phyloP scores from a whole-genome alignment of 1,284 basidiomycete species.

The Boletus smithii region DNA sequence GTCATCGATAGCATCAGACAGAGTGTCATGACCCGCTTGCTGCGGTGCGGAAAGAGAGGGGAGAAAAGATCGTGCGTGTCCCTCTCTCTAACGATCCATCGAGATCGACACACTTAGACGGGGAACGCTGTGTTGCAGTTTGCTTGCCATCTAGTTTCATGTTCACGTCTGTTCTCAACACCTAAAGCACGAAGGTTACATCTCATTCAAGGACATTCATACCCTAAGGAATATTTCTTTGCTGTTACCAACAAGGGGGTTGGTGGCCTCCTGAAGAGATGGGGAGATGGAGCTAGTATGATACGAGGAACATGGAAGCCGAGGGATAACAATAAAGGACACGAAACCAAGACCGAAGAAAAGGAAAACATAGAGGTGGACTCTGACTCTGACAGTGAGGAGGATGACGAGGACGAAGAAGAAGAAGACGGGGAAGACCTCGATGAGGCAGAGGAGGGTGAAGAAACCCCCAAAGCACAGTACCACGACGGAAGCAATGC shows the following conservation, averaged over 20 bases:
- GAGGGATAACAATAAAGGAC: conserved; percentile 28
- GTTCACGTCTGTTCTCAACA: conserved; percentile 61
- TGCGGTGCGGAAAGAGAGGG: conserved; percentile 68
- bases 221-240: conserved; percentile 86
- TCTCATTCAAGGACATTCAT: conserved; percentile 77
- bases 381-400: conserved; percentile 29
- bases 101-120: conserved; percentile 1
- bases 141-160: conserved; percentile 71
- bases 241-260: conserved; percentile 86
- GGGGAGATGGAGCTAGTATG: conserved; percentile 79
- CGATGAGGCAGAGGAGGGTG: conserved; percentile 25
- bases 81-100: conserved; percentile 2
- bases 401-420: conserved; percentile 24
- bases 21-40: conserved; percentile 86
- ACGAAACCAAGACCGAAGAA: conserved; percentile 10
- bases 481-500: conserved; percentile 14
- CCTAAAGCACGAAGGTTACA: conserved; percentile 80
- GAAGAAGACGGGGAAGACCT: conserved; percentile 27
- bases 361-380: conserved; percentile 29
- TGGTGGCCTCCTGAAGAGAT: conserved; percentile 66
- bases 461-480: conserved; percentile 29
- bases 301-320: conserved; percentile 68
- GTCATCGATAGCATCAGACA: conserved; percentile 63
- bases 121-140: conserved; percentile 51
- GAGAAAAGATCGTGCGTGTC: conserved; percentile 81